Conservation (phyloP, 2,329 filamentous ascomycete genomes). For the Lachnum nothofagi region DNA sequence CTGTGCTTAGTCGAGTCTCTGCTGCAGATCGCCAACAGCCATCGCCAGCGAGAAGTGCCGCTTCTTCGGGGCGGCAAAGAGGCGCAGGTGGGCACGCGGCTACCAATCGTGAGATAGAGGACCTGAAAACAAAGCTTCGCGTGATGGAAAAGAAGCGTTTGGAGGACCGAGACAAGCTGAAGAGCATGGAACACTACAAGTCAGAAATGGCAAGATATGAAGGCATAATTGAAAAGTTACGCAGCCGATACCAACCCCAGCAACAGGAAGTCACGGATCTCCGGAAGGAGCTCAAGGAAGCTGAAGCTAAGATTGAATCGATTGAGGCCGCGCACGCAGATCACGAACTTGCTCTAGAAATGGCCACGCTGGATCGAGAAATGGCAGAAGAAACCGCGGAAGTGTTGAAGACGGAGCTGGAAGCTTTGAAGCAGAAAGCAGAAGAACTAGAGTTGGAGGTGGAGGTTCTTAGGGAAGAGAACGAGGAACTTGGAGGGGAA, state of each 20-base stretch:
- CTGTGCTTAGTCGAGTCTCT: slow-evolving; percentile 25
- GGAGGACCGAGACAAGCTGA: slow-evolving; percentile 82
- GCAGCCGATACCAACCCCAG: slow-evolving; percentile 80
- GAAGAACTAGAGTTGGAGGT: slow-evolving; percentile 86
- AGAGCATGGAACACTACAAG: slow-evolving; percentile 70
- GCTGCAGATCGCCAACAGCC: slow-evolving; percentile 18
- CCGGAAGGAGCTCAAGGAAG: slow-evolving; percentile 71
- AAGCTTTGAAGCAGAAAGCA: slow-evolving; percentile 65
- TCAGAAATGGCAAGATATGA: slow-evolving; percentile 75
- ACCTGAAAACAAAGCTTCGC: slow-evolving; percentile 80
- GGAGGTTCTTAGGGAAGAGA: slow-evolving; percentile 82
- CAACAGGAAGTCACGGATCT: slow-evolving; percentile 74
- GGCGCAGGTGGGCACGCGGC: slow-evolving; percentile 24
- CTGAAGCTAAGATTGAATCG: slow-evolving; percentile 61
- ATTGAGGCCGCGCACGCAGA: slow-evolving; percentile 74
- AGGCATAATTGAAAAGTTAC: slow-evolving; percentile 81
- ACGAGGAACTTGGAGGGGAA: slow-evolving; percentile 73
- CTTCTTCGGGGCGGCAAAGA: slow-evolving; percentile 25
- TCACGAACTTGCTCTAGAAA: slow-evolving; percentile 77
- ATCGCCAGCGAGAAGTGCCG: slow-evolving; percentile 22
- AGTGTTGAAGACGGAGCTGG: slow-evolving; percentile 72
- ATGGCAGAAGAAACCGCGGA: slow-evolving; percentile 95
- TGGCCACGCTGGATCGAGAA: slow-evolving; percentile 83
- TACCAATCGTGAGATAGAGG: slow-evolving; percentile 63
- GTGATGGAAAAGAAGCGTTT: slow-evolving; percentile 80